Evolutionary conservation across 1,284 basidiomycete genomes (phyloP).

Genomic region (Apiotrichum brassicae): DNA sequence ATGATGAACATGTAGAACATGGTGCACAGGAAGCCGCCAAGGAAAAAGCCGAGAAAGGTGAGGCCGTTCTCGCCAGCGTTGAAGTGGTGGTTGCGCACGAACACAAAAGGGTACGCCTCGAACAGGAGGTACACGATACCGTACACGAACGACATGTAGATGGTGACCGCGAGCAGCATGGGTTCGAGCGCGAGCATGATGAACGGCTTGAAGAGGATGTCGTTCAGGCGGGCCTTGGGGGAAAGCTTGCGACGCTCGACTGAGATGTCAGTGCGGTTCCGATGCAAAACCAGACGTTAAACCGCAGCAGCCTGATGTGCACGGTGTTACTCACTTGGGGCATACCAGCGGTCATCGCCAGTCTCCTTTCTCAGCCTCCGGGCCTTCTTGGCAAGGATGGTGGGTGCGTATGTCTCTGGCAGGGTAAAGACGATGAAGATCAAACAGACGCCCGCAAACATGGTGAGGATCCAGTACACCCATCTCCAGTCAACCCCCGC

Average conservation of each 20-base stretch:
- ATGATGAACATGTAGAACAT: slow-evolving; percentile 27
- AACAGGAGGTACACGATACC: slow-evolving; percentile 43
- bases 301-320: neutral
- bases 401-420: slow-evolving; percentile 63
- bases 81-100: slow-evolving; percentile 48
- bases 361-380: slow-evolving; percentile 54
- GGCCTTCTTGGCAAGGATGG: slow-evolving; percentile 54
- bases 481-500: slow-evolving; percentile 47
- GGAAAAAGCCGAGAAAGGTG: slow-evolving; percentile 51
- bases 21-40: slow-evolving; percentile 41
- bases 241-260: slow-evolving; percentile 15
- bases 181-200: slow-evolving; percentile 65
- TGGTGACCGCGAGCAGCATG: slow-evolving; percentile 64
- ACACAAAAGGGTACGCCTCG: slow-evolving; percentile 50
- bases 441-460: slow-evolving; percentile 51
- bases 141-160: slow-evolving; percentile 55
- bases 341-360: slow-evolving; percentile 59
- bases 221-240: slow-evolving; percentile 45
- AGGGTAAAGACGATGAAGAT: slow-evolving; percentile 57
- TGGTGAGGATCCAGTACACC: slow-evolving; percentile 65
- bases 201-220: slow-evolving; percentile 57
- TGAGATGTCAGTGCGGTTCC: neutral
- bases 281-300: no score
- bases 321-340: slow-evolving; percentile 37
- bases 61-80: slow-evolving; percentile 49